Evolutionary conservation across 495 filamentous ascomycete species (phyloP).

Genomic region (Penicillium angulare): DNA sequence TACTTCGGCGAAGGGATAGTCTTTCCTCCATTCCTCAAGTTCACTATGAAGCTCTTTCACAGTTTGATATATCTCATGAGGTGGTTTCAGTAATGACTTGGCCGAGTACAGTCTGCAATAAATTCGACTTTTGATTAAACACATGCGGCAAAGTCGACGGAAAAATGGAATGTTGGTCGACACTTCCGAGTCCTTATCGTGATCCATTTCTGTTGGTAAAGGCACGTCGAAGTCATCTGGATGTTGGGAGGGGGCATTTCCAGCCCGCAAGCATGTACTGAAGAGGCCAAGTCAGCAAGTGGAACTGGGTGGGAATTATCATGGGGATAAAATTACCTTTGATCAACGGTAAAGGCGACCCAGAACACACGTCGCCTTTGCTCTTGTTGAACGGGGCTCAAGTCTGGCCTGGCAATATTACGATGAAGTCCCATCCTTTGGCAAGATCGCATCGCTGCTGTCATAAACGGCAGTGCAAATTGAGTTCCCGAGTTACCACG

Average conservation of each 20-base stretch:
- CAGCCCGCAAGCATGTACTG: constrained; percentile 79
- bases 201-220: constrained; percentile 75
- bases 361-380: constrained; percentile 95
- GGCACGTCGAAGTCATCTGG: constrained; percentile 97
- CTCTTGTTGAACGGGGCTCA: constrained; percentile 81
- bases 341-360: constrained; percentile 94
- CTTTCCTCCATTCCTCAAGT: constrained; percentile 86
- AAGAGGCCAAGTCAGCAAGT: neutral
- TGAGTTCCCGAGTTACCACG: constrained; percentile 94
- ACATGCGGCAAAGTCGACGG: constrained; percentile 80
- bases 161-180: constrained; percentile 82
- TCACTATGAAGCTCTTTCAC: constrained; percentile 86
- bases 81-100: constrained; percentile 77
- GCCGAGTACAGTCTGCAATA: constrained; percentile 87
- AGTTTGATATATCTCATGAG: constrained; percentile 80
- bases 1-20: constrained; percentile 69
- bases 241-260: constrained; percentile 85
- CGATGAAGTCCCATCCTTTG: constrained; percentile 97
- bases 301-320: neutral
- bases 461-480: constrained; percentile 82
- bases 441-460: constrained; percentile 83
- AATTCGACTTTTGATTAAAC: constrained; percentile 86
- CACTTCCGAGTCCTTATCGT: constrained; percentile 67
- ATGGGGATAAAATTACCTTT: constrained; percentile 55
- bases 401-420: constrained; percentile 75